Evolutionary conservation across 2,329 filamentous ascomycete genomes (phyloP), one percentile per base, ranked within the genome.

Genomic region (Xylariomycetidae sp.): DNA sequence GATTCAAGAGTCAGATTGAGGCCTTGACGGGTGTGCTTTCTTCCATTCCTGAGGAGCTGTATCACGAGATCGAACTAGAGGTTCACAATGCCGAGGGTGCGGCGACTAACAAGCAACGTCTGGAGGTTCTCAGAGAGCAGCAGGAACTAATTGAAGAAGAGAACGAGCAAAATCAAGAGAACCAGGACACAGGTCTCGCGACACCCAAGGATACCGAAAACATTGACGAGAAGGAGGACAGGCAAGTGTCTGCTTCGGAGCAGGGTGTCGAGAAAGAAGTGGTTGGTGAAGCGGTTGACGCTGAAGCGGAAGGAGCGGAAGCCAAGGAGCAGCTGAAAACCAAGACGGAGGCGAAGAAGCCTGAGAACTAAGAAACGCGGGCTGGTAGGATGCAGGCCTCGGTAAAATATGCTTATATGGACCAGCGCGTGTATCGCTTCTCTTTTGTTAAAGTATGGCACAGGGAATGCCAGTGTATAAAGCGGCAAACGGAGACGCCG

Each of bases 1-100:
- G 94, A 53, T 86, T 92, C 52, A 80, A 85, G 19, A 86, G 79
- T 41, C 90, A 97, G 66, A 88, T 98, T 38, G 89, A 96, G 48
- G 88, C 92, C 1, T 77, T 98, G 30, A 87, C 89, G 40, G 86
- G 88, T 35, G 92, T 98, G 5, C 71, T 98, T 25, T 94, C 87
- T 25, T 89, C 85, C 40, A 97, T 98, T 42, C 92, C 92, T 3
- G 92, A 98, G 63, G 92, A 98, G 62, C 74, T 98, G 25, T 98
- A 94, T 85, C 92, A 98, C 72, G 92, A 98, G 70, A 96, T 98
- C 44, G 92, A 97, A 65, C 83, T 98, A 19, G 92, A 98, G 67
- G 88, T 98, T 8, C 88, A 96, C 72, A 94, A 83, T 41, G 89
- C 90, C 30, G 92, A 98, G 66, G 92, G 92, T 41, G 90, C 89